Conservation (phyloP, 2,329 filamentous ascomycete genomes). For the Penicillium sp. region DNA sequence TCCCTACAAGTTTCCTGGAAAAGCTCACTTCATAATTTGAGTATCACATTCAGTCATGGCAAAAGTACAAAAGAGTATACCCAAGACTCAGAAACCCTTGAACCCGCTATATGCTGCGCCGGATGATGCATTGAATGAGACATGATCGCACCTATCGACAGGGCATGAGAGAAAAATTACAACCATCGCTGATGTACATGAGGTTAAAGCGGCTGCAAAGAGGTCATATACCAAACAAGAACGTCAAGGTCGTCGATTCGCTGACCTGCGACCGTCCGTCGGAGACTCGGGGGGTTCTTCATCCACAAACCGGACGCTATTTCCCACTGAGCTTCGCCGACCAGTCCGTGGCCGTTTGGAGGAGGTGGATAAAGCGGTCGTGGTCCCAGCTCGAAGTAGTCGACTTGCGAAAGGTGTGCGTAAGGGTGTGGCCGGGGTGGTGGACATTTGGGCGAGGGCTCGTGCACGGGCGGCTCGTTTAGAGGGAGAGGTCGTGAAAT, state of each 20-base stretch:
- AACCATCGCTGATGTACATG: slow-evolving; percentile 19
- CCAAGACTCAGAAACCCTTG: slow-evolving; percentile 9
- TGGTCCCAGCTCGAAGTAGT: slow-evolving; percentile 28
- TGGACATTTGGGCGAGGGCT: slow-evolving; percentile 41
- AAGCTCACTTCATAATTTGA: background rate
- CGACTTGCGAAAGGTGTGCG: slow-evolving; percentile 44
- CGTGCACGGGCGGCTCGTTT: slow-evolving; percentile 44
- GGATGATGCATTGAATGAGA: slow-evolving; percentile 20
- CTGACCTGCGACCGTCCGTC: slow-evolving; percentile 36
- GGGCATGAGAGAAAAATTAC: slow-evolving; percentile 11
- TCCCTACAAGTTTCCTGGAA: background rate
- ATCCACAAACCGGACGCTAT: slow-evolving; percentile 41
- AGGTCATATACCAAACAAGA: slow-evolving; percentile 12
- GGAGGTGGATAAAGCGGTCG: slow-evolving; percentile 21
- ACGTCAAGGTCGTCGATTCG: slow-evolving; percentile 29
- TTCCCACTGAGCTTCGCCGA: slow-evolving; percentile 28
- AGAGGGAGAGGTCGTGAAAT: slow-evolving; percentile 45
- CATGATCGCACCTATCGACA: slow-evolving; percentile 13
- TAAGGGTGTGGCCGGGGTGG: slow-evolving; percentile 44
- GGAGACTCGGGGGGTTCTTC: slow-evolving; percentile 40
- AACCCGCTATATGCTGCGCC: slow-evolving; percentile 23
- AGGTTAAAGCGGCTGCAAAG: background rate
- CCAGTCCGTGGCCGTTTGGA: slow-evolving; percentile 24
- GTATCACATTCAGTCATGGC: slow-evolving; percentile 22
- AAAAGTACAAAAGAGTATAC: slow-evolving; percentile 18